Base-by-base conservation (phyloP, 2,329 filamentous ascomycete genomes). In the Epichloe brachyelytri region DNA sequence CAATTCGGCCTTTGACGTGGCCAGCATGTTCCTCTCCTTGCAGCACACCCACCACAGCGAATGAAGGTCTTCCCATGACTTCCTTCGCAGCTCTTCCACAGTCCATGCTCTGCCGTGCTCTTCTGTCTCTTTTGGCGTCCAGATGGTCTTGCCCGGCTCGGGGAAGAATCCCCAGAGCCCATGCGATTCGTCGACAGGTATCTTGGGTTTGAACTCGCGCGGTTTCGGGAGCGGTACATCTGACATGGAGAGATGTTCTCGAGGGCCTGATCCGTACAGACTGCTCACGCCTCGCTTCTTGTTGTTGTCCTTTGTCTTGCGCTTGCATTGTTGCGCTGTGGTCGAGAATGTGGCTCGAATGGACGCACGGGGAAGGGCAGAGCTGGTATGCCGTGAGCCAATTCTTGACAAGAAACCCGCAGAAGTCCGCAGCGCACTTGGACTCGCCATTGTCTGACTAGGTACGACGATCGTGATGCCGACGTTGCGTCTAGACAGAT, bases 121-220 rank as follows among this genome's bases (percentile, higher is more conserved):
- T 47, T 74, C 65, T 51, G 86, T 81, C 58, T 91, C 82, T 37
- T 80, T 76, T 5, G 90, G 89, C 7, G 82, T 82, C 59, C 77
- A 76, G 60, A 95, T 67, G n/a, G 83, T 70, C 61, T 81, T 78
- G 56, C 79, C 79, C 56, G 83, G 77, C 55, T 76, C 75, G 60
- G 83, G 81, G 70, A 98, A 97, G 71, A 98, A 98, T 1, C 80
- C 84, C 85, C 87, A 97, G 11, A 98, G 82, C 33, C 89, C 91
- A 68, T 98, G 93, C 57, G 90, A 71, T 30, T 80, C 75, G 63
- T 88, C 83, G 41, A 76, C 77, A 55, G 78, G 65, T 34, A 85
- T 65, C 45, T 73, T 65, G 50, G 79, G 78, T 62, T 80, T 75
- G 54, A 75, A 75, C 51, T 83, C 74, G 54, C 63, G 63, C 6